Percentiles rank a stretch among this genome's conserved stretches.
phyloP scores from a whole-genome alignment of 106 monocot species.

The Gastrodia elata region DNA sequence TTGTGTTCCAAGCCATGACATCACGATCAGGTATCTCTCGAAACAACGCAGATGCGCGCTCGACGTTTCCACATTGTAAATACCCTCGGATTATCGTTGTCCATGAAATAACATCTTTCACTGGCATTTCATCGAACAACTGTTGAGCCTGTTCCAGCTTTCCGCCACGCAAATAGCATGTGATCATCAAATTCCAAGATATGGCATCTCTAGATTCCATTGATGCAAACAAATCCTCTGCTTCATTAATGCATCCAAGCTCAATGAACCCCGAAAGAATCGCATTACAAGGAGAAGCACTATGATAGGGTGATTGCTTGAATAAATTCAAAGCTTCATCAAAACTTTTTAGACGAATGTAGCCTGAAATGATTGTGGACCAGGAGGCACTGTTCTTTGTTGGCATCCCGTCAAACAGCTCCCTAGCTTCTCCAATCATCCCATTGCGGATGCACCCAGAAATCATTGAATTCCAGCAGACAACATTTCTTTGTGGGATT shows the following conservation, averaged over 20 bases:
- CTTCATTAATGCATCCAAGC: constrained; percentile 29
- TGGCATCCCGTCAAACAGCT: constrained; percentile 62
- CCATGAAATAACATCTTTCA: constrained; percentile 62
- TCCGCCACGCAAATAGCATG: constrained; percentile 36
- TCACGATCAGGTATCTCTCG: constrained; percentile 37
- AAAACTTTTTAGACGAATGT: constrained; percentile 32
- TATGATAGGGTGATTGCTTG: constrained; percentile 12
- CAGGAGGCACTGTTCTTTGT: constrained; percentile 40
- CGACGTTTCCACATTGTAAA: constrained; percentile 31
- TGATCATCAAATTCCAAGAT: constrained; percentile 59
- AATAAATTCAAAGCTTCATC: constrained; percentile 43
- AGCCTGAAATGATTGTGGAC: constrained; percentile 56
- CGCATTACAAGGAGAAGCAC: constrained; percentile 37
- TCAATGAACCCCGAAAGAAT: constrained; percentile 46
- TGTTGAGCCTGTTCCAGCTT: constrained; percentile 27
- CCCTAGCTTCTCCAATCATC: constrained; percentile 25
- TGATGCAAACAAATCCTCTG: constrained; percentile 33
- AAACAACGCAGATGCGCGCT: constrained; percentile 27
- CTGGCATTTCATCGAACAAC: constrained; percentile 43
- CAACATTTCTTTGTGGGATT: constrained; percentile 53
- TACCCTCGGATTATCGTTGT: constrained; percentile 43
- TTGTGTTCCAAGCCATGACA: constrained; percentile 62
- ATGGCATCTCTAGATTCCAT: constrained; percentile 30
- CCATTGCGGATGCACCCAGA: constrained; percentile 34
- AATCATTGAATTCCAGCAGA: constrained; percentile 72